Conservation (phyloP, 192 early-diverging fungal species). For the Coemansia sp. region DNA sequence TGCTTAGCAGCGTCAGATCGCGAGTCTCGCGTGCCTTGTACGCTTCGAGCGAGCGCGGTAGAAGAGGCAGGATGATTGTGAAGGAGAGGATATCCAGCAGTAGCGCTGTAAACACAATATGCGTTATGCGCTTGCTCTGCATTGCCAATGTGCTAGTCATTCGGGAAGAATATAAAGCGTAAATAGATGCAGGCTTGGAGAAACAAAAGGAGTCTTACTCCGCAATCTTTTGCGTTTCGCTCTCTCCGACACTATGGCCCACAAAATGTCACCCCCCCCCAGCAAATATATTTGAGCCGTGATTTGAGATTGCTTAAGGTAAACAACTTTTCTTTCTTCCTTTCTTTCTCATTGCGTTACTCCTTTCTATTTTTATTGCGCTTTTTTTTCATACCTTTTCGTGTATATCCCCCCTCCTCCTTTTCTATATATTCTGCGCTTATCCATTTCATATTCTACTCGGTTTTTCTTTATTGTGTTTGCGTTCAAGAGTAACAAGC, state of each 20-base stretch:
- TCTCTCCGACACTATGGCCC: too few species aligned
- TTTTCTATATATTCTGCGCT: not conserved
- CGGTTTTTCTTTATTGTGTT: too few species aligned
- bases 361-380: conserved; percentile 1
- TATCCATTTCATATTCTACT: too few species aligned
- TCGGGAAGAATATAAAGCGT: not conserved
- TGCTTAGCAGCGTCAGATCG: conserved; percentile 44
- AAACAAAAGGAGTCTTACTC: not conserved
- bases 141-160: not conserved
- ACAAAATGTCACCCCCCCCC: too few species aligned
- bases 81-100: conserved; percentile 95
- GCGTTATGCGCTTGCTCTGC: conserved; percentile 34
- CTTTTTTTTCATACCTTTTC: not conserved
- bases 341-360: conserved; percentile 8
- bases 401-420: not conserved
- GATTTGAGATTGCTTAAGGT: too few species aligned
- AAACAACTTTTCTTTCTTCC: conserved; percentile 3
- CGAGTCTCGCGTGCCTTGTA: conserved; percentile 64
- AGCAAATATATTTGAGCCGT: too few species aligned
- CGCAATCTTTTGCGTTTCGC: too few species aligned
- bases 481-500: too few species aligned
- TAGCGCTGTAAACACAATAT: conserved; percentile 74
- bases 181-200: not conserved
- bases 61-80: conserved; percentile 94
- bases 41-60: conserved; percentile 84